These are phyloP conservation scores for Amylostereum areolatum DNA, from an alignment of 1,284 basidiomycete species.

Conservation along the genomic window DNA sequence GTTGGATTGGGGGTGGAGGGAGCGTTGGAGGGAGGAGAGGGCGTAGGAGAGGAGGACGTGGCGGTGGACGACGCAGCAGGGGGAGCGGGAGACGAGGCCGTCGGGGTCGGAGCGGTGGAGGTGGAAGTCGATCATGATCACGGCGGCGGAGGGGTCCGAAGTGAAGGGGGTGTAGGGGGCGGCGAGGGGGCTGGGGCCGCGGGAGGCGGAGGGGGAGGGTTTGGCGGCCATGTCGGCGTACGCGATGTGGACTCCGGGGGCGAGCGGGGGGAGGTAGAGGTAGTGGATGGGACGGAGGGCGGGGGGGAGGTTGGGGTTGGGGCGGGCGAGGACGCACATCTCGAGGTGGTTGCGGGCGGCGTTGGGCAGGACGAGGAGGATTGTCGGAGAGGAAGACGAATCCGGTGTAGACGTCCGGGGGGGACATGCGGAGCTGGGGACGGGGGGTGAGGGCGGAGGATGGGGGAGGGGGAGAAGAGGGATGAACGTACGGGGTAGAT, in stretches of 20 bases:
- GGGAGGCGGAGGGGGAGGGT: constrained; percentile 33
- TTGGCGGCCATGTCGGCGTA: constrained; percentile 36
- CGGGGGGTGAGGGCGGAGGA: neutral
- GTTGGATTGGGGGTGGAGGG: constrained; percentile 3
- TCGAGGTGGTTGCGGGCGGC: constrained; percentile 28
- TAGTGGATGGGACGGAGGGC: constrained; percentile 13
- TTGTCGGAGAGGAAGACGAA: constrained; percentile 35
- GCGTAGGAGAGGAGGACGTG: constrained; percentile 21
- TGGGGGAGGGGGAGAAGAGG: constrained; percentile 1
- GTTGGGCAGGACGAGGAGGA: constrained; percentile 37
- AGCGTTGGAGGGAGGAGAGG: constrained; percentile 4
- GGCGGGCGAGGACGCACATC: constrained; percentile 27
- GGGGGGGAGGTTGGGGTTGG: constrained; percentile 2
- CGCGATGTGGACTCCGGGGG: constrained; percentile 17
- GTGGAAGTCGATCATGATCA: constrained; percentile 36
- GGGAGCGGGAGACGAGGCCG: constrained; percentile 15
- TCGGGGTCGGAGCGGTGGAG: constrained; percentile 14
- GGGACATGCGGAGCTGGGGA: constrained; percentile 19
- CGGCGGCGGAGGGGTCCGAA: constrained; percentile 26
- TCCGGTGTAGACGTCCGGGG: constrained; percentile 27
- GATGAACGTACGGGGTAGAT: constrained; percentile 27
- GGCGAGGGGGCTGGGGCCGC: constrained; percentile 1
- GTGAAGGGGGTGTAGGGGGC: constrained; percentile 20
- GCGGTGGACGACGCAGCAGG: constrained; percentile 37
- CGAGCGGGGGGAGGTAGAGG: constrained; percentile 30